A percentile compares a stretch with the other conserved stretches of the same genome.
These are phyloP conservation scores for Spiraea crenata DNA, from an alignment of 331 rosid species.

Conservation along the genomic window DNA sequence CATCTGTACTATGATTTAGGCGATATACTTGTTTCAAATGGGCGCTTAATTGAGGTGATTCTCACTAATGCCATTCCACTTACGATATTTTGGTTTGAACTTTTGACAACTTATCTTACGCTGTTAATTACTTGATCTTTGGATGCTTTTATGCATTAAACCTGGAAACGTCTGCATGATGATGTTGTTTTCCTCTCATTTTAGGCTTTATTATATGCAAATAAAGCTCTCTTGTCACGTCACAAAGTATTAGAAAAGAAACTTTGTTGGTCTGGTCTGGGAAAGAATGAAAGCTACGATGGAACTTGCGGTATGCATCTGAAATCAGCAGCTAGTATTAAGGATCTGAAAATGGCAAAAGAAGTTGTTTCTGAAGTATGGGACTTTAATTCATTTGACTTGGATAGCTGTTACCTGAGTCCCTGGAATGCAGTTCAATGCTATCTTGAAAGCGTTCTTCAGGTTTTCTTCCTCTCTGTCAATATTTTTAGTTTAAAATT, in stretches of 20 bases:
- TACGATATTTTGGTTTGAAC: slow-evolving; percentile 4
- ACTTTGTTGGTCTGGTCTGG: slow-evolving; percentile 46
- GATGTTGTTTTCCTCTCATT: not conserved
- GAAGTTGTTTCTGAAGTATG: slow-evolving; percentile 52
- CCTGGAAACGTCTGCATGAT: not conserved
- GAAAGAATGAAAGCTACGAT: slow-evolving; percentile 43
- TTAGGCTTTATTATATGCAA: slow-evolving; percentile 86
- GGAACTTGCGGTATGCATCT: slow-evolving; percentile 32
- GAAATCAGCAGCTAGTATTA: slow-evolving; percentile 40
- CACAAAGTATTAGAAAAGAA: slow-evolving; percentile 65
- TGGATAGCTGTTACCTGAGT: slow-evolving; percentile 65
- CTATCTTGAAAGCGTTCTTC: slow-evolving; percentile 94
- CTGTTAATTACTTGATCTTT: slow-evolving; percentile 5
- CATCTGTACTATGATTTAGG: slow-evolving; percentile 72
- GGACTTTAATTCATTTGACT: slow-evolving; percentile 53
- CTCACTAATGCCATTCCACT: not conserved
- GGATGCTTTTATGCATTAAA: not conserved
- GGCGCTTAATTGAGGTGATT: slow-evolving; percentile 63
- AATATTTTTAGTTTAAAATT: slow-evolving; percentile 9
- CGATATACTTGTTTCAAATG: slow-evolving; percentile 63
- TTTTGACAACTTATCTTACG: not conserved
- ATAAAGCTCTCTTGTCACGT: slow-evolving; percentile 70
- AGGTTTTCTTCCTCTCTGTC: slow-evolving; percentile 48
- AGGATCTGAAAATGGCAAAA: slow-evolving; percentile 43
- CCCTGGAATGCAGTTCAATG: slow-evolving; percentile 81